Conservation (phyloP, 345 rosid genomes). For the Eucalyptus shirleyi region DNA sequence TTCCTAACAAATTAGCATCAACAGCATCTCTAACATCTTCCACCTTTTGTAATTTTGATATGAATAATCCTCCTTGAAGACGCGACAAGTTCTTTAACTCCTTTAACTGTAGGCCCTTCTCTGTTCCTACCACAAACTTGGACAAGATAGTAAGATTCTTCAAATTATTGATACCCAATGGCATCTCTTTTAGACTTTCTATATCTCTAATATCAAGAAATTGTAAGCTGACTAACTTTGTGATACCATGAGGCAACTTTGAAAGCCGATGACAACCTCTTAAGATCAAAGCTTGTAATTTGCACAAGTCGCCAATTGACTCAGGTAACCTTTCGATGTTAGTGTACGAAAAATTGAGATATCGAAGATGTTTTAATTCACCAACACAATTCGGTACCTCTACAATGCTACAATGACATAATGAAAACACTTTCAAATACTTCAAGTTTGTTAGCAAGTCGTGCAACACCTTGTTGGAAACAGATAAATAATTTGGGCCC, state of each 20-base stretch:
- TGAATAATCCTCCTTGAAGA: too few species aligned
- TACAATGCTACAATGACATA: background rate
- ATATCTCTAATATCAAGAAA: background rate
- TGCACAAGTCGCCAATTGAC: background rate
- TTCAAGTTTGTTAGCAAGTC: background rate
- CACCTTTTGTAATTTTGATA: too few species aligned
- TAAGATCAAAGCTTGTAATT: background rate
- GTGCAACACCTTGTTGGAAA: background rate
- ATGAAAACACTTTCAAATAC: background rate
- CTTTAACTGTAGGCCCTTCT: too few species aligned
- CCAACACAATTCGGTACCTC: background rate
- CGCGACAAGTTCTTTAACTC: too few species aligned
- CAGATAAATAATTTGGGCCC: accelerated
- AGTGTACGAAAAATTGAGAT: background rate
- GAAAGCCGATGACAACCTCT: background rate
- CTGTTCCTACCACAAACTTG: background rate
- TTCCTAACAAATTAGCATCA: too few species aligned
- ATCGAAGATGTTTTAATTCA: background rate
- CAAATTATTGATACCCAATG: background rate
- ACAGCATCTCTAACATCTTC: too few species aligned
- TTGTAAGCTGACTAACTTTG: background rate
- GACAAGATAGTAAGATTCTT: background rate
- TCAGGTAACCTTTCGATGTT: accelerated
- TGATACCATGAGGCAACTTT: too few species aligned
- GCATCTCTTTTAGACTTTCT: background rate